phyloP scores from a whole-genome alignment of 2,329 filamentous ascomycete species.

The Cordyceps pruinosa region DNA sequence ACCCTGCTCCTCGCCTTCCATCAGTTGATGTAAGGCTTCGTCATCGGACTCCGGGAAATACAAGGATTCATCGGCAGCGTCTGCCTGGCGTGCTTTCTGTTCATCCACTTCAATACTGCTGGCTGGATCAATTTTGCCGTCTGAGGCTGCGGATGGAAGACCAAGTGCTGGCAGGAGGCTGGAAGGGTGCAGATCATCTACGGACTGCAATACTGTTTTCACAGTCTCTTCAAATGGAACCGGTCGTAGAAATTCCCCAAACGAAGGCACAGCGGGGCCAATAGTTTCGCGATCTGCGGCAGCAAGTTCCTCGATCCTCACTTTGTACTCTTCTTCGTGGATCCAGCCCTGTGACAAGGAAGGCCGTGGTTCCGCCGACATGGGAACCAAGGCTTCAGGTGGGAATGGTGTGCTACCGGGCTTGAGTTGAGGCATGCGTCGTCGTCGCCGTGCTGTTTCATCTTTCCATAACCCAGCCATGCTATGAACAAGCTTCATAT shows the following conservation, averaged over 20 bases:
- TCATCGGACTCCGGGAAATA: conserved; percentile 49
- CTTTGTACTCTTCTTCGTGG: conserved; percentile 76
- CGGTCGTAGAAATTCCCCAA: conserved; percentile 58
- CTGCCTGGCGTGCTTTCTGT: conserved; percentile 41
- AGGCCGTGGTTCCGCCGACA: conserved; percentile 76
- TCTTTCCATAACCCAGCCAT: conserved; percentile 93
- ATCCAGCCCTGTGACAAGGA: conserved; percentile 78
- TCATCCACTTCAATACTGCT: conserved; percentile 60
- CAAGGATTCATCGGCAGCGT: conserved; percentile 41
- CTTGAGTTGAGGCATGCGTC: conserved; percentile 57
- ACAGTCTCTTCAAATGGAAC: conserved; percentile 50
- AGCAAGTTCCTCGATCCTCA: conserved; percentile 57
- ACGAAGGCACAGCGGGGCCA: conserved; percentile 38
- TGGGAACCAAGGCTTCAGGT: conserved; percentile 73
- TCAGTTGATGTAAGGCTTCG: conserved; percentile 32
- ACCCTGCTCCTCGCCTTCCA: conserved; percentile 5
- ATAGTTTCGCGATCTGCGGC: conserved; percentile 51
- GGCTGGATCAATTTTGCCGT: conserved; percentile 21
- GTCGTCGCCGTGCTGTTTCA: conserved; percentile 72
- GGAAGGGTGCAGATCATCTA: conserved; percentile 77
- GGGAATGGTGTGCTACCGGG: conserved; percentile 71
- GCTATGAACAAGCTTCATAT: conserved; percentile 82
- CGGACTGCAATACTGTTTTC: conserved; percentile 74
- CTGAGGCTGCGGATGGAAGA: conserved; percentile 24
- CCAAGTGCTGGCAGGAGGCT: conserved; percentile 49